phyloP scores from a whole-genome alignment of 1,284 basidiomycete genomes.

The Cryptococcus maquisensis region DNA sequence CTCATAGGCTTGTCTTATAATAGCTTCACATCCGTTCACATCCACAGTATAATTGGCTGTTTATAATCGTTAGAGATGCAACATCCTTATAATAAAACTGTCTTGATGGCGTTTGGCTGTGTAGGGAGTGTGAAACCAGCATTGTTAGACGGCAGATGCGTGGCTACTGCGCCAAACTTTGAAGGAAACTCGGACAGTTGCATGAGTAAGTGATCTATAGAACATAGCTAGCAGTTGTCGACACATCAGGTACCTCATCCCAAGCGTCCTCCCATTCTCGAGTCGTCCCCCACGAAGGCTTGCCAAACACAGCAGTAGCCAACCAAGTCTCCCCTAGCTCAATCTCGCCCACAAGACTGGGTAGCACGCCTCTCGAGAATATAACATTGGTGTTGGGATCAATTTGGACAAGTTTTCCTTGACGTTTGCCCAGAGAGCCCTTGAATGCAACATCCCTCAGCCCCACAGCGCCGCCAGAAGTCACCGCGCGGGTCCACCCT shows the following conservation, averaged over 20 bases:
- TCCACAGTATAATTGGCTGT: no score
- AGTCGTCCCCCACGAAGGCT: conserved; percentile 45
- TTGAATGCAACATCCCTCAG: conserved; percentile 54
- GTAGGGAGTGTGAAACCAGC: no score
- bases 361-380: conserved; percentile 63
- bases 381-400: conserved; percentile 72
- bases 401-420: conserved; percentile 58
- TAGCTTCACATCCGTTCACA: no score
- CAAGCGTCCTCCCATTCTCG: background rate
- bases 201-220: no score
- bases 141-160: no score
- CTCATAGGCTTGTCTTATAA: no score
- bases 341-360: conserved; percentile 59
- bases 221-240: no score
- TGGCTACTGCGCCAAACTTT: no score
- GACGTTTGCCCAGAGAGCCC: conserved; percentile 11
- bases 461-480: conserved; percentile 61
- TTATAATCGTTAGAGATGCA: no score
- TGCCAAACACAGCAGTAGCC: conserved; percentile 64
- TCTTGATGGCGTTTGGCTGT: no score
- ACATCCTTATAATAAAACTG: no score
- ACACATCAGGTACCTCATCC: background rate
- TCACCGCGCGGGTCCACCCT: conserved; percentile 55
- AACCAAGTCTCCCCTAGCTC: conserved; percentile 55
- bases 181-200: no score